Conservation (phyloP, 305 asterid species). For the Rubia peregrina region DNA sequence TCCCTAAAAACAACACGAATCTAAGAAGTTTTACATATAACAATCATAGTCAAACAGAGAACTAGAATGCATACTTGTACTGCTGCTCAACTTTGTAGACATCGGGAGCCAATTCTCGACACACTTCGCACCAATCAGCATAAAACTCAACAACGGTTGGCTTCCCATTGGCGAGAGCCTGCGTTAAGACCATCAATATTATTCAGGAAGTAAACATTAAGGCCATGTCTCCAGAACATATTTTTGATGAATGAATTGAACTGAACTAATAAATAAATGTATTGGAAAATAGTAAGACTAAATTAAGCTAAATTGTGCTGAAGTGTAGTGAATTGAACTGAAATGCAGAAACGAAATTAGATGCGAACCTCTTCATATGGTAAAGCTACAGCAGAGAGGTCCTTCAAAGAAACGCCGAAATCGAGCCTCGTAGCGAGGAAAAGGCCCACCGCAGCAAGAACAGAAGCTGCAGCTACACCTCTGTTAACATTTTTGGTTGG, state of each 20-base stretch:
- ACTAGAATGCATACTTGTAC: slow-evolving; percentile 48
- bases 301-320: no score
- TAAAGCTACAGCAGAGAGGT: slow-evolving; percentile 65
- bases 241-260: no score
- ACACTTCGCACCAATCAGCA: slow-evolving; percentile 99
- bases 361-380: slow-evolving; percentile 80
- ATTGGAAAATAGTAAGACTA: no score
- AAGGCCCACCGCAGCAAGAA: slow-evolving; percentile 62
- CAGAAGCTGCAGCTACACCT: slow-evolving; percentile 56
- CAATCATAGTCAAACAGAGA: neutral
- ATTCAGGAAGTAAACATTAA: neutral
- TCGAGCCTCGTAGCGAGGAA: slow-evolving; percentile 63
- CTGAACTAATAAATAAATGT: no score
- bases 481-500: slow-evolving; percentile 61
- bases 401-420: slow-evolving; percentile 76
- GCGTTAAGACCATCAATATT: slow-evolving; percentile 6
- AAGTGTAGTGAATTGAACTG: no score
- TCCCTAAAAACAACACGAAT: slow-evolving; percentile 39
- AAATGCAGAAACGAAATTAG: no score
- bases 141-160: slow-evolving; percentile 97
- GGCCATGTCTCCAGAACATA: neutral
- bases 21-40: neutral
- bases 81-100: slow-evolving; percentile 77
- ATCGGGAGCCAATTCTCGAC: slow-evolving; percentile 82
- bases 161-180: slow-evolving; percentile 94